Conservation (phyloP, 306 rosid genomes). For the Glycine tomentella region DNA sequence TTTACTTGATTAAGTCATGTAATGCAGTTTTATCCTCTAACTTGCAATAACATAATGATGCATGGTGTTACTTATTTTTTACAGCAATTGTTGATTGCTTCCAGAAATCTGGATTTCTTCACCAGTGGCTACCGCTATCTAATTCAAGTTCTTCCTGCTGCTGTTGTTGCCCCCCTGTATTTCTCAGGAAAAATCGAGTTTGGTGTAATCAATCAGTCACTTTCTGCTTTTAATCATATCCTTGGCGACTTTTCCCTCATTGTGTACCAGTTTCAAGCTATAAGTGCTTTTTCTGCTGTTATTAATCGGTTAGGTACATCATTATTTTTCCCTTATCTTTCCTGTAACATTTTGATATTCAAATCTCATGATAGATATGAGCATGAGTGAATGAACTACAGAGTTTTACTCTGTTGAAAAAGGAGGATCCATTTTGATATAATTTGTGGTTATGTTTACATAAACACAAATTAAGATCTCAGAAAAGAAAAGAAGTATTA, state of each 20-base stretch:
- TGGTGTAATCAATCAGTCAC: slow-evolving; percentile 97
- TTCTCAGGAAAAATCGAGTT: slow-evolving; percentile 96
- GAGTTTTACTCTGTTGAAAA: slow-evolving; percentile 25
- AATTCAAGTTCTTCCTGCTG: slow-evolving; percentile 97
- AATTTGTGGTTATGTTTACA: slow-evolving; percentile 7
- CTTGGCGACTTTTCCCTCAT: slow-evolving; percentile 93
- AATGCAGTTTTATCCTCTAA: slow-evolving; percentile 24
- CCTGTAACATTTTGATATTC: slow-evolving; percentile 8
- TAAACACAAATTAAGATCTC: not conserved
- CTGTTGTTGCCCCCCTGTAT: slow-evolving; percentile 98
- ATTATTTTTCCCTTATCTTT: slow-evolving; percentile 39
- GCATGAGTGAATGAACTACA: slow-evolving; percentile 15
- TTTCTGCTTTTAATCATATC: slow-evolving; percentile 95
- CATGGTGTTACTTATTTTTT: slow-evolving; percentile 32
- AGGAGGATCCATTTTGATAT: slow-evolving; percentile 15
- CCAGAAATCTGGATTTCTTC: slow-evolving; percentile 94
- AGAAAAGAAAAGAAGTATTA: not conserved
- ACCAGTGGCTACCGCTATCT: slow-evolving; percentile 92
- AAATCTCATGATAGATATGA: slow-evolving; percentile 31
- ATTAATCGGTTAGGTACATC: slow-evolving; percentile 89
- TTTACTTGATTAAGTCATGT: slow-evolving; percentile 4
- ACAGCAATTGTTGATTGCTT: slow-evolving; percentile 88
- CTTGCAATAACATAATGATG: slow-evolving; percentile 9
- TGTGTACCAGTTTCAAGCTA: slow-evolving; percentile 90
- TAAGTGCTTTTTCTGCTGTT: slow-evolving; percentile 96